A percentile compares a stretch with the other conserved stretches of the same genome.
phyloP scores from a whole-genome alignment of 2,329 filamentous ascomycete species.

The Zalaria sp. region DNA sequence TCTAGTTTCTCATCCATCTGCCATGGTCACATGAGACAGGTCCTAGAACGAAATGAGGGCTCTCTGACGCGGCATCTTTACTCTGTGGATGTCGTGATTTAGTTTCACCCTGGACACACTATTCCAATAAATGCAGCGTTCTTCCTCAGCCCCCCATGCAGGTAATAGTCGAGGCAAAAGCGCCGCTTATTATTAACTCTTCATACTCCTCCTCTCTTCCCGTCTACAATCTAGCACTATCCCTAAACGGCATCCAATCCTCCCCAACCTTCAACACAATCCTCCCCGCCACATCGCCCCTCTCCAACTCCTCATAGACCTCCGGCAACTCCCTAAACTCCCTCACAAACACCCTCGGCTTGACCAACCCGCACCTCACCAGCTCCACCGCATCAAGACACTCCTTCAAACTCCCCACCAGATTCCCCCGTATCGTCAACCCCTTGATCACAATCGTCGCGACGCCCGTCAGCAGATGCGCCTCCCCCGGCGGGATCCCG shows the following conservation, averaged over 20 bases:
- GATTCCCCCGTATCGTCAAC: conserved; percentile 27
- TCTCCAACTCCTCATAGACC: conserved; percentile 31
- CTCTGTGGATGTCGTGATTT: conserved; percentile 1
- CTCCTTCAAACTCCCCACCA: conserved; percentile 31
- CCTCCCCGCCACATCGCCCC: conserved; percentile 27
- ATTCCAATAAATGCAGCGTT: too few relatives aligned
- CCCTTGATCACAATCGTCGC: conserved; percentile 32
- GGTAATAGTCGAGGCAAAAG: too few relatives aligned
- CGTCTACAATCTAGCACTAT: too few relatives aligned
- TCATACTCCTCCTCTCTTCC: too few relatives aligned
- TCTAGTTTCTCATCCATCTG: too few relatives aligned
- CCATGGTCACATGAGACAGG: not conserved
- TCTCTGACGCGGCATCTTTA: conserved; percentile 8
- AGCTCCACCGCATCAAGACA: conserved; percentile 32
- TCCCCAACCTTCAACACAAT: conserved; percentile 27
- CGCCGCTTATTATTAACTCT: too few relatives aligned
- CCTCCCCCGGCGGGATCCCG: conserved; percentile 26
- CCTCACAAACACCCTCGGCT: conserved; percentile 26
- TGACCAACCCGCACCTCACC: conserved; percentile 26
- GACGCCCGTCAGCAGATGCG: conserved; percentile 26
- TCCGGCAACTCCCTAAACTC: conserved; percentile 26
- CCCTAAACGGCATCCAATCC: conserved; percentile 4
- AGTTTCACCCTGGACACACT: conserved; percentile 2
- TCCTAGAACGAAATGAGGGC: conserved; percentile 9
- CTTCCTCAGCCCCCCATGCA: too few relatives aligned